Evolutionary conservation across 352 stramenopile genomes (phyloP), one percentile per base, ranked within the genome.

Genomic region (Phytophthora lateralis): DNA sequence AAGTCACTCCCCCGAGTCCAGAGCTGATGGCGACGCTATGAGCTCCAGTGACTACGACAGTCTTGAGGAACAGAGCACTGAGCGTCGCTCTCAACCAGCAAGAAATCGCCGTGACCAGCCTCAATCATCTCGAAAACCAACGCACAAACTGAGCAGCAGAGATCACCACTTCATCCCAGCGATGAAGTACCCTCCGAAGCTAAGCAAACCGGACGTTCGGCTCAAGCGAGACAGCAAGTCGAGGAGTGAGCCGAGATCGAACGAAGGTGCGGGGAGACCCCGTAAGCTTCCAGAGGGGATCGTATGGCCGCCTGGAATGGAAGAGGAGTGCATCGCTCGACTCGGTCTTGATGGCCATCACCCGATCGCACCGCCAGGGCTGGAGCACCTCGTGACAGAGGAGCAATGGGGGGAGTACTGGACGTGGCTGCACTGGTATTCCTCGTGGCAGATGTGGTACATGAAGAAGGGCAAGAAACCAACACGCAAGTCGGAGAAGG

Each of bases 401-500:
- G 55, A 79, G 24, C 73, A 89, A 42, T 68, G 76, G 66, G 44
- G 64, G 0, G 77, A 89, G 17, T 89, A 89, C 55, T 89, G 79
- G 77, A 80, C 63, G 18, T 89, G 80, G 77, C 50, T 89, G 42
- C 76, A 87, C 39, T 89, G 80, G 79, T 89, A 87, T 51, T 87
- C 79, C 0, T 82, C 73, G 29, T 87, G 79, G 79, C 79, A 89
- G 29, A 55, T 89, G 30, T 87, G 78, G 75, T 87, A 87, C 42
- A 51, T 87, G 51, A 71, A 81, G 32, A 73, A 79, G 21, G 60
- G 42, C 41, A 78, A 79, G 54, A 60, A 69, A 29, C 44, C 43
- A 35, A 69, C 69, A 15, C 42, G 38, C 14, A 63, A 48, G 7
- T 57, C 38, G 6, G 21, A 48, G 4, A 69, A 65, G 39, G 34